Base-by-base conservation (phyloP, 768 basidiomycete species). In the Hypsizygus marmoreus region DNA sequence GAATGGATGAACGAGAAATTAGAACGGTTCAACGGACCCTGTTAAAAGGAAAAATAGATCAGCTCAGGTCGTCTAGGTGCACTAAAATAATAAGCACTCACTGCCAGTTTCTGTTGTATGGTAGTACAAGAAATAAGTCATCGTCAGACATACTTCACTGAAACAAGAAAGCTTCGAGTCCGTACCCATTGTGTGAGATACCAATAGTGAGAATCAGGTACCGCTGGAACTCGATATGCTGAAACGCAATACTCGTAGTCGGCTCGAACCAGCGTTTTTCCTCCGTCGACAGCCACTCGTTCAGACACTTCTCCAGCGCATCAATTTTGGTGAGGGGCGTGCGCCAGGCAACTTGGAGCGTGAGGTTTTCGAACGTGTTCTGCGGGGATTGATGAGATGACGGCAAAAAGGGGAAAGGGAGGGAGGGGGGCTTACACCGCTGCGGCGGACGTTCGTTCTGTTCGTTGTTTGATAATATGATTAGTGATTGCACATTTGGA, bases 221-320 rank as follows among this genome's bases (percentile, higher is more conserved):
- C 37, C 79, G 73, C 61, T 88, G 86, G 52, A 73, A 82, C 13
- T 75, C 68, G 59, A 91, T 87, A 16, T 75, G 68, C 57, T 86
- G 84, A 35, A 88, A 57, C 4, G 69, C 75, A 47, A 90, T 67
- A 24, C 74, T 76, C 8, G 88, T 91, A 22, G 72, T 74, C 3
- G 88, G 81, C 40, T 84, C 75, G 55, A 75, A 90, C 88, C 88
- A 90, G 16, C 88, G 72, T 56, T 90, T 86, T 59, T 88, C 83
- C 58, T 91, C 89, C 7, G 82, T 87, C 22, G 77, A 71, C 8
- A 91, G 74, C 89, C 89, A 91, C 31, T 80, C 76, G 49, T 89
- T 89, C 48, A 91, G 61, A 39, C 67, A 70, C 44, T 74, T 73
- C 59, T 88, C 84, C 4, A 91, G 75, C 19, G 73, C 75, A 53